Conservation (phyloP, 2,329 filamentous ascomycete species). For the Trichophyton rubrum region DNA sequence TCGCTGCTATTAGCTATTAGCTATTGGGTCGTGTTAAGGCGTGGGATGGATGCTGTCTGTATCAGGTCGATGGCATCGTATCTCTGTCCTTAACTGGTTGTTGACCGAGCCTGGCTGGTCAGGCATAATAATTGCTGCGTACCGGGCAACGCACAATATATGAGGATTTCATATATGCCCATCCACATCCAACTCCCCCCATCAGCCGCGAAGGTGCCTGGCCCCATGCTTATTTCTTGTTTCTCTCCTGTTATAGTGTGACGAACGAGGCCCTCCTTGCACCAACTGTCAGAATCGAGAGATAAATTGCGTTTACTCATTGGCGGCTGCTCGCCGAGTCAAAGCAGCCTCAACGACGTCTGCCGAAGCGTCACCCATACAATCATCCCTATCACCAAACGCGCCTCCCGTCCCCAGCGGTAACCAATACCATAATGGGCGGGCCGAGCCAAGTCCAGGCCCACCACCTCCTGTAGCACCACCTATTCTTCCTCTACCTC, state of each 20-base stretch:
- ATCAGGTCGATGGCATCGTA: background rate
- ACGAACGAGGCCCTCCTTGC: slow-evolving; percentile 30
- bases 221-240: background rate
- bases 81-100: background rate
- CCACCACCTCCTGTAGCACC: background rate
- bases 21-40: background rate
- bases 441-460: background rate
- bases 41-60: background rate
- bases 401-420: slow-evolving; percentile 4
- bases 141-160: background rate
- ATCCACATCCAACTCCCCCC: background rate
- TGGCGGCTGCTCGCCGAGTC: background rate
- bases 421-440: slow-evolving; percentile 9
- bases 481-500: slow-evolving; percentile 6
- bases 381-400: background rate
- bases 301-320: slow-evolving; percentile 21
- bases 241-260: slow-evolving; percentile 20
- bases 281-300: slow-evolving; percentile 28
- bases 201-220: background rate
- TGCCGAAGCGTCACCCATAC: background rate
- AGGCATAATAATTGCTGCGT: background rate
- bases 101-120: background rate
- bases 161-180: background rate
- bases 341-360: background rate
- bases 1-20: background rate